Evolutionary conservation across 495 filamentous ascomycete species (phyloP).

Genomic region (Eremomyces bilateralis): DNA sequence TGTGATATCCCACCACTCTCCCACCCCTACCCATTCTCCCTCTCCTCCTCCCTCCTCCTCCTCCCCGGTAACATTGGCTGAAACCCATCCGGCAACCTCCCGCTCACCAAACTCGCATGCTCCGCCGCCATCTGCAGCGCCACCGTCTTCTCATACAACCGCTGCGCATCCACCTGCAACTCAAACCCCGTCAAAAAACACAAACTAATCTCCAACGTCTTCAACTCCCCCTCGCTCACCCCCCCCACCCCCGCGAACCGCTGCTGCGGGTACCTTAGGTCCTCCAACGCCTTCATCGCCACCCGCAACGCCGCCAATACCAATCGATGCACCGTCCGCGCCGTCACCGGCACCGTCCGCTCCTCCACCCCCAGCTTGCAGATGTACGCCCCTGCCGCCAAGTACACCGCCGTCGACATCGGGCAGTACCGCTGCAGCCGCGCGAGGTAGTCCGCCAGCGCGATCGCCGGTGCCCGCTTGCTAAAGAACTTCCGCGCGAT

Average conservation of each 20-base stretch:
- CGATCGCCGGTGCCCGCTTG: conserved; percentile 59
- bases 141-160: conserved; percentile 5
- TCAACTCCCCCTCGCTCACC: conserved; percentile 57
- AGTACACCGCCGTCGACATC: conserved; percentile 86
- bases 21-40: too few relatives aligned
- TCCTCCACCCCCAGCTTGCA: conserved; percentile 43
- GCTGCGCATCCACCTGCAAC: conserved; percentile 10
- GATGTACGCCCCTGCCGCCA: conserved; percentile 84
- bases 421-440: conserved; percentile 82
- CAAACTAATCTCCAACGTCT: conserved; percentile 57
- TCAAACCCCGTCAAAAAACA: conserved; percentile 20
- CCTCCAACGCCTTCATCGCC: conserved; percentile 83
- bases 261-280: conserved; percentile 63
- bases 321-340: conserved; percentile 68
- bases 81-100: too few relatives aligned
- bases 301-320: conserved; percentile 66
- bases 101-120: too few relatives aligned
- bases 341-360: conserved; percentile 45
- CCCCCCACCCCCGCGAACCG: conserved; percentile 80
- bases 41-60: too few relatives aligned
- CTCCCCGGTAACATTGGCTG: too few relatives aligned
- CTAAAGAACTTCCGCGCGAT: conserved; percentile 84
- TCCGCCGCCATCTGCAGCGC: conserved; percentile 12
- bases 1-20: too few relatives aligned
- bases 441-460: conserved; percentile 63